Evolutionary conservation across 768 basidiomycete genomes (phyloP).

Genomic region (Phlegmacium glaucopus): DNA sequence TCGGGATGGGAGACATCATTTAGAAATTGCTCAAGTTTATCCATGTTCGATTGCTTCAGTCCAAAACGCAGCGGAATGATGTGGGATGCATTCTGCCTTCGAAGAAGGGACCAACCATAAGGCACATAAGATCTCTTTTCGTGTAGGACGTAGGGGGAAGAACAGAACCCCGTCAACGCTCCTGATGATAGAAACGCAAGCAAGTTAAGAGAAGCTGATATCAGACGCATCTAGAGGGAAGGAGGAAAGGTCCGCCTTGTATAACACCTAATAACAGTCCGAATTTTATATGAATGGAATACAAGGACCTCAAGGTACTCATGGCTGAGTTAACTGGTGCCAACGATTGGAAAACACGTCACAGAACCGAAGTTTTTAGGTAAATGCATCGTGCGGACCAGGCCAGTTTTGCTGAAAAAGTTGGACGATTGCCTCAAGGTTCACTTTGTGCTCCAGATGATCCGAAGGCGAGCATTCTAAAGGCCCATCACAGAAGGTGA

Average conservation of each 20-base stretch:
- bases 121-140: constrained; percentile 38
- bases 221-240: not conserved
- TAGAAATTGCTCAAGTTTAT: constrained; percentile 38
- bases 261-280: not conserved
- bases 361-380: constrained; percentile 4
- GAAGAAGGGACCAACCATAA: constrained; percentile 36
- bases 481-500: too few relatives aligned
- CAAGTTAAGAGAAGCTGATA: constrained; percentile 1
- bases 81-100: constrained; percentile 29
- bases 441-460: not conserved
- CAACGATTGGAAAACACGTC: constrained; percentile 1
- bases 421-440: not conserved
- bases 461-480: too few relatives aligned
- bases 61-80: constrained; percentile 43
- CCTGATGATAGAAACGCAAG: constrained; percentile 8
- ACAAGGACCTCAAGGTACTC: not conserved
- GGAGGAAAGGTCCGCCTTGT: not conserved
- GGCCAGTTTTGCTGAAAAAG: not conserved
- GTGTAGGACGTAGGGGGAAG: constrained; percentile 35
- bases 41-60: constrained; percentile 40
- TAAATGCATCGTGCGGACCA: constrained; percentile 4
- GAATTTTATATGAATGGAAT: not conserved
- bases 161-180: constrained; percentile 17
- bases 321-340: not conserved
- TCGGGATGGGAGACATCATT: constrained; percentile 44